Conservation (phyloP, 345 rosid genomes). For the Lepidium didymum region DNA sequence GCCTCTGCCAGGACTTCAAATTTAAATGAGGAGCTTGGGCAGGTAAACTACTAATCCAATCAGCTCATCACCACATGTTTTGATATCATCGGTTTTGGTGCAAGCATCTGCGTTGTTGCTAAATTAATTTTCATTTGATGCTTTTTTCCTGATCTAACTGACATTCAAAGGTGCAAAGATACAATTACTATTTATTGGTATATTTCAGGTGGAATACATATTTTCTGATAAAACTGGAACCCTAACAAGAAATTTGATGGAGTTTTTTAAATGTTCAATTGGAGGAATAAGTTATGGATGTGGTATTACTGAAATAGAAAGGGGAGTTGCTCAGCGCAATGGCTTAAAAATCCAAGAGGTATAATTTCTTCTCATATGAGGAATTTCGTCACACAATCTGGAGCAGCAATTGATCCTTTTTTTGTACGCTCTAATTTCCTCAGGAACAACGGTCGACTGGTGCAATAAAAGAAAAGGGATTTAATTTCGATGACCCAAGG, state of each 20-base stretch:
- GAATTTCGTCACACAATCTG: background rate
- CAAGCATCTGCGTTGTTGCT: background rate
- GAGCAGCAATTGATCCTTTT: background rate
- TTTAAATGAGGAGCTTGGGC: conserved; percentile 97
- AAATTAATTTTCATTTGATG: background rate
- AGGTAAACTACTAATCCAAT: conserved; percentile 39
- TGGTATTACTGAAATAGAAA: conserved; percentile 90
- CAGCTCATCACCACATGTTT: background rate
- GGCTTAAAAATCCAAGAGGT: conserved; percentile 72
- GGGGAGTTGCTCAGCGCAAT: conserved; percentile 58
- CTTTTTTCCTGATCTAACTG: background rate
- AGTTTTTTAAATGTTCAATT: conserved; percentile 97
- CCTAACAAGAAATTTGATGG: conserved; percentile 93
- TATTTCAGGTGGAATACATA: conserved; percentile 80
- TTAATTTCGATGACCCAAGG: conserved; percentile 86
- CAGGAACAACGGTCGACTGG: conserved; percentile 45
- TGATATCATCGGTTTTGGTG: background rate
- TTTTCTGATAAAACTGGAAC: conserved; percentile 99
- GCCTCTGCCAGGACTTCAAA: conserved; percentile 93
- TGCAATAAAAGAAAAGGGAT: conserved; percentile 62
- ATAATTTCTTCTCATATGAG: background rate
- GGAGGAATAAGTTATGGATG: conserved; percentile 90
- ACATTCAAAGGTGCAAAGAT: background rate
- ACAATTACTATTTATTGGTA: background rate
- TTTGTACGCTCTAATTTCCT: background rate